Evolutionary conservation across 768 basidiomycete species (phyloP).

Genomic region (Termitomyces titanicus): DNA sequence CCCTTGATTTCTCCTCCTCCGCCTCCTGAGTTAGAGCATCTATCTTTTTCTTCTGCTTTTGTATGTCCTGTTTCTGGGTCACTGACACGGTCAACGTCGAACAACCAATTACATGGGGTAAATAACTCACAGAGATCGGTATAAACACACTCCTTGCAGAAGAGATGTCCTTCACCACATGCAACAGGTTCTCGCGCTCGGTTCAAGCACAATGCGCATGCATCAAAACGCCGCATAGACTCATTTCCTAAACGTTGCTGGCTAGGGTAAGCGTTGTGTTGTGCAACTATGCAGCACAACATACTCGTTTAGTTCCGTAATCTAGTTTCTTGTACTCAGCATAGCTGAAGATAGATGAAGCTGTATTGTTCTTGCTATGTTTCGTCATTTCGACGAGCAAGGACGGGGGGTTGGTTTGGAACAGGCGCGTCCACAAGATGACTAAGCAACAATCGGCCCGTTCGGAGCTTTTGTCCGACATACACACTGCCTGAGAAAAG

Average conservation of each 20-base stretch:
- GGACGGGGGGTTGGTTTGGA: neutral
- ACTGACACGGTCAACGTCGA: conserved; percentile 40
- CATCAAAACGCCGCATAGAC: conserved; percentile 89
- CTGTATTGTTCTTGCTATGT: conserved; percentile 89
- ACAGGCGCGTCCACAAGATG: neutral
- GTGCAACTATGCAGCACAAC: conserved; percentile 10
- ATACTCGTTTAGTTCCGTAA: conserved; percentile 78
- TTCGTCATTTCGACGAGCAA: conserved; percentile 76
- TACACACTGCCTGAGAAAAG: too few relatives aligned
- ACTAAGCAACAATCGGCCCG: neutral
- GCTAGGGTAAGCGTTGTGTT: neutral
- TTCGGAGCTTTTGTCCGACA: neutral
- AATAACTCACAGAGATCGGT: conserved; percentile 68
- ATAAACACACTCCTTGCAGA: conserved; percentile 94
- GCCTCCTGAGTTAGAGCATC: conserved; percentile 73
- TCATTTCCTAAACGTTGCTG: conserved; percentile 85
- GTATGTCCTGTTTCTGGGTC: conserved; percentile 88
- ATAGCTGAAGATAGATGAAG: conserved; percentile 86
- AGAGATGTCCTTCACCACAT: conserved; percentile 86
- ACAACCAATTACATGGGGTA: neutral
- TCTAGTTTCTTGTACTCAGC: conserved; percentile 84
- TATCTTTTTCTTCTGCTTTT: conserved; percentile 80
- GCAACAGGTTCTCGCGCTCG: conserved; percentile 79
- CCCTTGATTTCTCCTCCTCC: conserved; percentile 73
- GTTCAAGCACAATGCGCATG: conserved; percentile 86